A percentile compares a stretch with the other conserved stretches of the same genome.
phyloP scores from a whole-genome alignment of 768 basidiomycete species.

The Suillus bovinus region DNA sequence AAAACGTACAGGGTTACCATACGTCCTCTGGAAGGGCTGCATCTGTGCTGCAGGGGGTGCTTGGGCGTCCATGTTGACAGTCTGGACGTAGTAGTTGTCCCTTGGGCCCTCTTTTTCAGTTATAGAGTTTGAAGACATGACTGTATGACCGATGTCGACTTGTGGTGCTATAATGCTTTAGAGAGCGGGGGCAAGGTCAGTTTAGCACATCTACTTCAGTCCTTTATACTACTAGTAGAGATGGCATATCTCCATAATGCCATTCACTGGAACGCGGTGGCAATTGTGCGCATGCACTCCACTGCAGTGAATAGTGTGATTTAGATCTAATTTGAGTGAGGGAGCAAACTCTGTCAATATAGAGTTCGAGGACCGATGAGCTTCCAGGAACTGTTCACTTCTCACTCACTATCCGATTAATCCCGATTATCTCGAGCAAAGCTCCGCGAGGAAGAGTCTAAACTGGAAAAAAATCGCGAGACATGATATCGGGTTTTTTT shows the following conservation, averaged over 20 bases:
- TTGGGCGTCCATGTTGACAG: conserved; percentile 21
- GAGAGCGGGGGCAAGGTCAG: conserved; percentile 4
- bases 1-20: conserved; percentile 24
- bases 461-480: conserved; percentile 8
- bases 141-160: background rate
- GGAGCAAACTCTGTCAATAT: conserved; percentile 7
- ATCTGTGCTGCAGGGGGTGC: conserved; percentile 18
- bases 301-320: conserved; percentile 5
- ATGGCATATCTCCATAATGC: background rate
- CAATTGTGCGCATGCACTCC: conserved; percentile 3
- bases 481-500: background rate
- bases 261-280: background rate
- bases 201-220: background rate
- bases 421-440: conserved; percentile 16
- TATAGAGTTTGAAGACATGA: conserved; percentile 24
- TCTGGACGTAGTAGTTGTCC: conserved; percentile 30
- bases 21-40: conserved; percentile 29
- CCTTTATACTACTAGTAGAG: conserved; percentile 19
- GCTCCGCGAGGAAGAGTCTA: conserved; percentile 1
- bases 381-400: conserved; percentile 15
- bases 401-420: conserved; percentile 15
- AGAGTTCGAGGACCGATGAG: background rate
- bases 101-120: conserved; percentile 21
- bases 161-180: conserved; percentile 9
- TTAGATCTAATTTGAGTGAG: conserved; percentile 5